These are phyloP conservation scores for Candida quercuum DNA, from an alignment of 805 yeast genomes.

Conservation along the genomic window DNA sequence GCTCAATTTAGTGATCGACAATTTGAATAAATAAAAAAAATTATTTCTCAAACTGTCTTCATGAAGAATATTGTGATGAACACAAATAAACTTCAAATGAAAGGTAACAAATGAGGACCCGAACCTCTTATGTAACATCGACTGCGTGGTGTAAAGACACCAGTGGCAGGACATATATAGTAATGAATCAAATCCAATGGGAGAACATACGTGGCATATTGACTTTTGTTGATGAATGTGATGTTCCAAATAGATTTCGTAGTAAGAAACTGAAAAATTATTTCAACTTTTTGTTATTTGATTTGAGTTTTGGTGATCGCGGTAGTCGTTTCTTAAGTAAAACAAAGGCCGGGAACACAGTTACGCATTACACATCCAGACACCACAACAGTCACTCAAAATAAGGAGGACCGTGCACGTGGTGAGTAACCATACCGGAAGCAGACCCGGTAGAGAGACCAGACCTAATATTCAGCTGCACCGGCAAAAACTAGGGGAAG, in stretches of 20 bases:
- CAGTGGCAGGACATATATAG: neutral
- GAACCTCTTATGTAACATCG: slow-evolving; percentile 45
- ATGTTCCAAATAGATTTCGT: slow-evolving; percentile 1
- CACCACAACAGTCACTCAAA: no score
- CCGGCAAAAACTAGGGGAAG: no score
- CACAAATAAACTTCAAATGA: slow-evolving; percentile 2
- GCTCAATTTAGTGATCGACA: slow-evolving; percentile 3
- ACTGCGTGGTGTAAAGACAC: neutral
- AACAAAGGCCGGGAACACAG: no score
- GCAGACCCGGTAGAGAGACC: no score
- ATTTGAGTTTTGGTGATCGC: no score
- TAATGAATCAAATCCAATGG: no score
- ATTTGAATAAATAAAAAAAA: slow-evolving; percentile 1
- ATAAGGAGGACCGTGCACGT: no score
- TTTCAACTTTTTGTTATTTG: neutral
- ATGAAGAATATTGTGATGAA: slow-evolving; percentile 1
- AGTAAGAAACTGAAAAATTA: neutral
- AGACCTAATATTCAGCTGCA: no score
- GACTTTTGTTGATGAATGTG: slow-evolving; percentile 11
- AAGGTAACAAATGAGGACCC: slow-evolving; percentile 56
- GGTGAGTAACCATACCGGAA: no score
- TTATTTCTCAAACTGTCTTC: slow-evolving; percentile 5
- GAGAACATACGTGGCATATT: slow-evolving; percentile 28
- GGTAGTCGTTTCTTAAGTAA: no score
- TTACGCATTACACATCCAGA: no score